A percentile compares a stretch with the other conserved stretches of the same genome.
These are phyloP conservation scores for Fusarium verrucosum DNA, from an alignment of 2,329 filamentous ascomycete species.

Conservation along the genomic window DNA sequence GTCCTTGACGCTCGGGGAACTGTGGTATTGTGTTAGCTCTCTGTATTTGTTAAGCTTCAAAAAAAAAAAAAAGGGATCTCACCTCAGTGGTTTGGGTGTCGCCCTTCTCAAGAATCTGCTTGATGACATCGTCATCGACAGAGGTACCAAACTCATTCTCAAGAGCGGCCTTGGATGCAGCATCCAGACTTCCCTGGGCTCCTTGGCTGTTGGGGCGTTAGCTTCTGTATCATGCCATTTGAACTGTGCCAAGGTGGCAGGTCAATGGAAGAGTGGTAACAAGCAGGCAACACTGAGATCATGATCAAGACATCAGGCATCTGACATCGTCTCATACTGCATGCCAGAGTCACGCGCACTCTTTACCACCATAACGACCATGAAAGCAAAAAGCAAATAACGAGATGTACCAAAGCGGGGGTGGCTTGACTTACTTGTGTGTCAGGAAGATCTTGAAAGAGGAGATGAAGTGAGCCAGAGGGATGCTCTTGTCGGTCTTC, in stretches of 20 bases:
- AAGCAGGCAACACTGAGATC: not conserved
- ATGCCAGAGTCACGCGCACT: not conserved
- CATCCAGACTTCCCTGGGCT: conserved; percentile 79
- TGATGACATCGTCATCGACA: conserved; percentile 82
- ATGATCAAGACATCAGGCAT: not conserved
- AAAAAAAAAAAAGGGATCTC: conserved; percentile 30
- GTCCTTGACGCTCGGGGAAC: conserved; percentile 63
- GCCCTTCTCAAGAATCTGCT: conserved; percentile 82
- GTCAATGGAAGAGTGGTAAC: not conserved
- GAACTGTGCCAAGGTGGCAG: not conserved
- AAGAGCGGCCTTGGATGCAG: conserved; percentile 76
- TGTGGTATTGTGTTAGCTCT: conserved; percentile 41
- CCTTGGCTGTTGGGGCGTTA: conserved; percentile 72
- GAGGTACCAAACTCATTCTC: conserved; percentile 88
- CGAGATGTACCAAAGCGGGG: conserved; percentile 13
- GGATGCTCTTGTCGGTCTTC: conserved; percentile 80
- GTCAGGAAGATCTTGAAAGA: conserved; percentile 91
- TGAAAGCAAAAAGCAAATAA: not conserved
- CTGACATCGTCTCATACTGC: not conserved
- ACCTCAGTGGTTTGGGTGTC: conserved; percentile 69
- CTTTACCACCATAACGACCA: not conserved
- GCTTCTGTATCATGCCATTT: not conserved
- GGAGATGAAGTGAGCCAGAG: conserved; percentile 85
- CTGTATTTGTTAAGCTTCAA: not conserved
- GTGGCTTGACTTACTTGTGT: conserved; percentile 74